A percentile compares a stretch with the other conserved stretches of the same genome.
Evolutionary conservation across 345 rosid species (phyloP).

Genomic region (Citrus maxima): DNA sequence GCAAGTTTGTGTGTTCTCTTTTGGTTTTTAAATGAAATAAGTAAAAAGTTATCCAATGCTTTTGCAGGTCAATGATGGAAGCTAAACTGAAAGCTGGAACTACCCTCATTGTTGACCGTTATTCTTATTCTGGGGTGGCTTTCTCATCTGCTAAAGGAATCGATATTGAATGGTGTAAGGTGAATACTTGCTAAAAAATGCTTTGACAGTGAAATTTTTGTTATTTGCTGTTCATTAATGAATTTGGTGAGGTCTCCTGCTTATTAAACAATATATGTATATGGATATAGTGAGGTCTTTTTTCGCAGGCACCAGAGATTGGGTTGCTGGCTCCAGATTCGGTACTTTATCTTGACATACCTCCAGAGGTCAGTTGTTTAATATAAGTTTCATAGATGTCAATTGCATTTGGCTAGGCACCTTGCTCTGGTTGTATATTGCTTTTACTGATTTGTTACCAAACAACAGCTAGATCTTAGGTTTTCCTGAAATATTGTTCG

Average conservation of each 20-base stretch:
- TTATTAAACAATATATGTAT: background rate
- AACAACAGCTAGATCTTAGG: background rate
- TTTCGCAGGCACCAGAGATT: constrained; percentile 61
- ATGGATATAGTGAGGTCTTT: background rate
- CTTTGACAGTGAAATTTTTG: background rate
- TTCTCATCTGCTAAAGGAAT: constrained; percentile 95
- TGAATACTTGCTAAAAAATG: constrained; percentile 13
- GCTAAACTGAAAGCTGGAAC: constrained; percentile 65
- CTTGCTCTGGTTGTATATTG: background rate
- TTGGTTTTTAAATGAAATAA: background rate
- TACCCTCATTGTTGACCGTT: constrained; percentile 80
- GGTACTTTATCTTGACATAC: constrained; percentile 68
- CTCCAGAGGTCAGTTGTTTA: constrained; percentile 58
- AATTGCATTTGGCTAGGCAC: background rate
- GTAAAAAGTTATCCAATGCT: background rate
- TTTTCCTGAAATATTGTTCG: background rate
- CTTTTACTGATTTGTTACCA: background rate
- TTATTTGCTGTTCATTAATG: background rate
- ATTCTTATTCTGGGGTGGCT: constrained; percentile 91
- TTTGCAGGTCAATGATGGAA: constrained; percentile 82
- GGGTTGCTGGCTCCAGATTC: constrained; percentile 84
- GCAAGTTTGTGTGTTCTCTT: background rate
- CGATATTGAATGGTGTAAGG: constrained; percentile 85
- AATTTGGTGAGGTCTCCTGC: constrained; percentile 1
- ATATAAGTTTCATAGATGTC: background rate